A percentile compares a stretch with the other conserved stretches of the same genome.
phyloP scores from a whole-genome alignment of 176 grass and related monocot genomes.

The bread wheat (Triticum aestivum) region DNA sequence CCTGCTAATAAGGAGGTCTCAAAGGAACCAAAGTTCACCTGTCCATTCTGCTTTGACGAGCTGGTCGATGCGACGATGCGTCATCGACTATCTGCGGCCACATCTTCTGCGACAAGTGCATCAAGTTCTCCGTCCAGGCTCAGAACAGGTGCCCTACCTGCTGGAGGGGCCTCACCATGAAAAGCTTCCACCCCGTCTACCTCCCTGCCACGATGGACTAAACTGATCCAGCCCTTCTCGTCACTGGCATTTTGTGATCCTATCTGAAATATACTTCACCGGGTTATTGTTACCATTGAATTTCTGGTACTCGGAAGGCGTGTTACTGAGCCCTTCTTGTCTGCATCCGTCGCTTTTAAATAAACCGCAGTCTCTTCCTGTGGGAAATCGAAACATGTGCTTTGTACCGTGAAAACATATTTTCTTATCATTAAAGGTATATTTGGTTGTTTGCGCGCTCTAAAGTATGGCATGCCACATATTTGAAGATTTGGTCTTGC shows the following conservation, averaged over 20 bases:
- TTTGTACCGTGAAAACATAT: neutral
- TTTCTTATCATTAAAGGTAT: too few relatives aligned
- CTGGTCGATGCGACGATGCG: slow-evolving; percentile 46
- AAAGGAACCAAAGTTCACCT: slow-evolving; percentile 53
- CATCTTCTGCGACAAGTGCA: slow-evolving; percentile 82
- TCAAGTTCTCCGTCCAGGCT: slow-evolving; percentile 38
- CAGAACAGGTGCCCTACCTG: slow-evolving; percentile 81
- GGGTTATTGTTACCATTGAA: slow-evolving; percentile 2
- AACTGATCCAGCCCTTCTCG: neutral
- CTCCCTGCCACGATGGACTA: slow-evolving; percentile 32
- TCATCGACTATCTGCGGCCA: slow-evolving; percentile 87
- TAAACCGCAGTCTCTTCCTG: neutral
- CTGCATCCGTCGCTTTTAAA: neutral
- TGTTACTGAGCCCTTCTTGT: neutral
- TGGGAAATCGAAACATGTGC: neutral
- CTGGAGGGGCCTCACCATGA: slow-evolving; percentile 41
- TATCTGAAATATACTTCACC: neutral
- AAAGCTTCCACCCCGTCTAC: slow-evolving; percentile 65
- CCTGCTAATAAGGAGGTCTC: slow-evolving; percentile 26
- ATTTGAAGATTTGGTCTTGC: too few relatives aligned
- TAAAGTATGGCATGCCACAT: too few relatives aligned
- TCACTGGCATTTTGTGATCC: neutral
- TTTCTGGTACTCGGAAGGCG: neutral
- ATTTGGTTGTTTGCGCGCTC: too few relatives aligned
- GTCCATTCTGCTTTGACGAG: slow-evolving; percentile 61